Evolutionary conservation across 1,284 basidiomycete genomes (phyloP), one percentile per base, ranked within the genome.

Genomic region (Microbotryum intermedium): DNA sequence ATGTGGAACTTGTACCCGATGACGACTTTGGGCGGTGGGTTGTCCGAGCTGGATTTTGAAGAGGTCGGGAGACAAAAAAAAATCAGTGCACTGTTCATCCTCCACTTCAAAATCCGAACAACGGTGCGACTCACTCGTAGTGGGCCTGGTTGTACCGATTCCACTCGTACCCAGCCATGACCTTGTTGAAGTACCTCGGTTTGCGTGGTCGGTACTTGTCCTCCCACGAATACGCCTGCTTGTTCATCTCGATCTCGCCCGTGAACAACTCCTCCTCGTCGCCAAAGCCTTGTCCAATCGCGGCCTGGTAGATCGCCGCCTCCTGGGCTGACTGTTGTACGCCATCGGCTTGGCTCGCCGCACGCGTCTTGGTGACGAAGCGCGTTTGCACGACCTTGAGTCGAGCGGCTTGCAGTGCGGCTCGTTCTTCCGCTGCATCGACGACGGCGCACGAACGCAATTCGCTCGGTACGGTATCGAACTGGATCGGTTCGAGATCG

Each of bases 121-220:
- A n/a, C n/a, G n/a, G n/a, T n/a, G n/a, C n/a, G n/a, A 83, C 84
- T 66, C 78, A 92, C 90, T 97, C 93, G 74, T 97, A 97, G 76
- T 97, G 92, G 6, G 92, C 95, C 74, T 97, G 92, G 74, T 97
- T 97, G 77, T 97, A 97, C 79, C 95, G 94, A 79, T 95, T 98
- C 95, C 95, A 99, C 75, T 98, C 95, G 74, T 94, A 99, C n/a
- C 95, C 95, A n/a, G 95, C 98, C 72, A 97, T 92, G 39, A 98
- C 94, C 61, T 94, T 87, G 75, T 99, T 99, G 79, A 98, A 97
- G 80, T 97, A 98, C 66, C 94, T 82, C 44, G 95, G 95, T 74
- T 98, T 99, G 50, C 95, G 82, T n/a, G 95, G 93, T 30, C 95
- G 82, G 72, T 95, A 98, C 76, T 97, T 94, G 80, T 98, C 95